Percentiles rank a stretch among this genome's conserved stretches.
These are phyloP conservation scores for Cryptosporidium felis DNA, from an alignment of 169 alveolate species.

Conservation along the genomic window DNA sequence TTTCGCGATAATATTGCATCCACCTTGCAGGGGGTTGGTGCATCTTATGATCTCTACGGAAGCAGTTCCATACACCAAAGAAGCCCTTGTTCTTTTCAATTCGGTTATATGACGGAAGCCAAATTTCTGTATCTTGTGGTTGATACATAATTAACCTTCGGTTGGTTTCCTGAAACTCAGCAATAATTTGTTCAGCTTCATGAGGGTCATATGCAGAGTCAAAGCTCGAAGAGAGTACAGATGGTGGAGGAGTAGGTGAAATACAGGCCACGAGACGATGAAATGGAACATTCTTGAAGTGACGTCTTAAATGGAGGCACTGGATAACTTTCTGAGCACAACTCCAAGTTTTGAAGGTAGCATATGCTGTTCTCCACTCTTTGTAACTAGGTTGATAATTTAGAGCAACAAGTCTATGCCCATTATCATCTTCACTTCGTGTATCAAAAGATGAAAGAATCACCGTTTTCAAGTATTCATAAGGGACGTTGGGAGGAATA, in stretches of 20 bases:
- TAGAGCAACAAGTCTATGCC: conserved; percentile 52
- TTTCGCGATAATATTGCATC: conserved; percentile 68
- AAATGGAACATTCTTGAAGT: conserved; percentile 77
- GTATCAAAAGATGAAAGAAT: conserved; percentile 38
- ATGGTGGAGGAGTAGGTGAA: conserved; percentile 76
- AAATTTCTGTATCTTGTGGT: conserved; percentile 54
- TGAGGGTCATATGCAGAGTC: conserved; percentile 70
- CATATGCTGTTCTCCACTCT: conserved; percentile 79
- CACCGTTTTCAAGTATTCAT: conserved; percentile 74
- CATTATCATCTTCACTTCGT: conserved; percentile 40
- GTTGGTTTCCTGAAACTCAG: conserved; percentile 61
- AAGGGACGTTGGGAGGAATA: conserved; percentile 80
- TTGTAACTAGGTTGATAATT: conserved; percentile 76
- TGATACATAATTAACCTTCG: conserved; percentile 51
- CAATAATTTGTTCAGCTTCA: conserved; percentile 56
- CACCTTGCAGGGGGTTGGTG: conserved; percentile 46
- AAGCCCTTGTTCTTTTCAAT: conserved; percentile 32
- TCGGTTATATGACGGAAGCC: conserved; percentile 67
- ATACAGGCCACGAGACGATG: conserved; percentile 76
- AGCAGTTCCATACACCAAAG: conserved; percentile 61
- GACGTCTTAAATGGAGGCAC: conserved; percentile 72
- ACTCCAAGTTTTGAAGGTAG: conserved; percentile 74
- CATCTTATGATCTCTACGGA: conserved; percentile 66
- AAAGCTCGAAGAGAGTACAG: conserved; percentile 65
- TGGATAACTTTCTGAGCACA: conserved; percentile 77